phyloP scores from a whole-genome alignment of 2,329 filamentous ascomycete species.

The Colletotrichum shisoi region DNA sequence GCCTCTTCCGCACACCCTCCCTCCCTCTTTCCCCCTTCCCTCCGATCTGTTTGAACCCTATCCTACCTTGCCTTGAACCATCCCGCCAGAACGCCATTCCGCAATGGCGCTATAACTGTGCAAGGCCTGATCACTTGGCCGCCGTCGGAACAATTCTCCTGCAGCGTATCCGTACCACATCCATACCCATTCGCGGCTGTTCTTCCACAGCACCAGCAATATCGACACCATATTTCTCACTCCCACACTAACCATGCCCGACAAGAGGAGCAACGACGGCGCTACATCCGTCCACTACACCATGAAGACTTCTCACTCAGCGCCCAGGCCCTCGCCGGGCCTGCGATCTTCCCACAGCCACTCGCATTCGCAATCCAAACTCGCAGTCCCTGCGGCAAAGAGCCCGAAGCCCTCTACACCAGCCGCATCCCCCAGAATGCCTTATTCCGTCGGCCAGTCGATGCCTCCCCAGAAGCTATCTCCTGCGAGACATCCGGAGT shows the following conservation, averaged over 20 bases:
- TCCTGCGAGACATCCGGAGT: constrained; percentile 50
- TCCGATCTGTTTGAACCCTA: constrained; percentile 37
- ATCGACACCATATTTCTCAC: constrained; percentile 1
- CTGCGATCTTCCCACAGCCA: constrained; percentile 49
- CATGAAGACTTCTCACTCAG: constrained; percentile 55
- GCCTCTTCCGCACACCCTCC: constrained; percentile 37
- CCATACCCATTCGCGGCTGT: background rate
- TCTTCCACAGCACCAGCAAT: background rate
- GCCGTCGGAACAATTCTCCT: constrained; percentile 31
- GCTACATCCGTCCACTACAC: constrained; percentile 51
- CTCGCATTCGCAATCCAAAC: constrained; percentile 53
- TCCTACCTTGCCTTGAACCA: constrained; percentile 18
- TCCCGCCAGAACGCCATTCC: constrained; percentile 20
- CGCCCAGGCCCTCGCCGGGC: constrained; percentile 48
- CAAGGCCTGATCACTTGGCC: constrained; percentile 38
- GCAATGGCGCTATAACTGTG: constrained; percentile 35
- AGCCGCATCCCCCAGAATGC: constrained; percentile 59
- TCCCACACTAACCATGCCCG: constrained; percentile 45
- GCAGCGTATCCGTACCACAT: constrained; percentile 24
- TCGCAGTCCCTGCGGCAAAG: constrained; percentile 45
- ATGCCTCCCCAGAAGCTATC: constrained; percentile 60
- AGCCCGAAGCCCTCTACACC: constrained; percentile 60
- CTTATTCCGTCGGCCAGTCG: constrained; percentile 64
- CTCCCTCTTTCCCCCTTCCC: constrained; percentile 30
- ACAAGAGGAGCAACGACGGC: constrained; percentile 49